phyloP scores from a whole-genome alignment of 2,329 filamentous ascomycete species.

The Gaeumannomyces sp. region DNA sequence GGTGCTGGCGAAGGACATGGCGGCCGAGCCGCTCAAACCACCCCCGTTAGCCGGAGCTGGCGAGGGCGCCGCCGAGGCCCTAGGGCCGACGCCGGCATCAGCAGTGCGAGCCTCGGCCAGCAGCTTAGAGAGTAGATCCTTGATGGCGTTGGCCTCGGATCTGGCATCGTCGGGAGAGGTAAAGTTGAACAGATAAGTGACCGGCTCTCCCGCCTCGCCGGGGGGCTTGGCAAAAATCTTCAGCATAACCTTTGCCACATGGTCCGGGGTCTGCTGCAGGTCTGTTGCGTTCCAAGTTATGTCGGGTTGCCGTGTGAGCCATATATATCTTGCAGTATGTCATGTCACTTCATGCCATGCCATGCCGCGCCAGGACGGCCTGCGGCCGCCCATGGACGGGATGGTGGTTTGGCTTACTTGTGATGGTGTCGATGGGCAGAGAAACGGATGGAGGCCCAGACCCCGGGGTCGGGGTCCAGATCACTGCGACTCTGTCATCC shows the following conservation, averaged over 20 bases:
- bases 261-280: constrained; percentile 88
- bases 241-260: constrained; percentile 84
- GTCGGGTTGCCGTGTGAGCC: neutral
- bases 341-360: constrained; percentile 1
- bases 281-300: constrained; percentile 44
- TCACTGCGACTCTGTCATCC: constrained; percentile 64
- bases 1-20: constrained; percentile 74
- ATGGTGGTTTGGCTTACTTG: constrained; percentile 51
- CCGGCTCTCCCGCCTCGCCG: constrained; percentile 47
- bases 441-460: constrained; percentile 59
- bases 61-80: constrained; percentile 31
- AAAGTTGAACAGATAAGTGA: constrained; percentile 82
- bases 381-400: neutral
- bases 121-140: constrained; percentile 72
- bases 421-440: constrained; percentile 69
- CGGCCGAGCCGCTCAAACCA: constrained; percentile 46
- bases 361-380: neutral
- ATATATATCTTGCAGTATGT: neutral
- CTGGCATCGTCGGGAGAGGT: constrained; percentile 71
- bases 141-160: constrained; percentile 77
- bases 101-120: constrained; percentile 61
- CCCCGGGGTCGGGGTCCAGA: constrained; percentile 69
- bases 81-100: constrained; percentile 42
- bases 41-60: constrained; percentile 21
- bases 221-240: constrained; percentile 76